Conservation (phyloP, 2,329 filamentous ascomycete genomes). For the Calycina herbarum region DNA sequence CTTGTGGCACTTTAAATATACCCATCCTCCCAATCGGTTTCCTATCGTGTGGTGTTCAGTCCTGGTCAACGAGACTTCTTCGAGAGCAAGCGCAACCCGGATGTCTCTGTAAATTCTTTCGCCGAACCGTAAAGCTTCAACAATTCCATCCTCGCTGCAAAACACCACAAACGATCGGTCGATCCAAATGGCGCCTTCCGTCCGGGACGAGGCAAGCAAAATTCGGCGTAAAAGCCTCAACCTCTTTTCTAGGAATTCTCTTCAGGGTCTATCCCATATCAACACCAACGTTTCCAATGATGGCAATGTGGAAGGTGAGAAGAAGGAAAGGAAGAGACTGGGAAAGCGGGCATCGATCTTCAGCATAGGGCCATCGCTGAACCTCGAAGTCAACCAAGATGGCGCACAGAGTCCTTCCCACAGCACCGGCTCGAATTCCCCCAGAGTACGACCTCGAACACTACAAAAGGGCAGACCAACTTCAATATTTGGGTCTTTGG, state of each 20-base stretch:
- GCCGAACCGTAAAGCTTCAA: neutral
- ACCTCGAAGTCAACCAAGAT: conserved; percentile 23
- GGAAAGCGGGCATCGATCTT: conserved; percentile 34
- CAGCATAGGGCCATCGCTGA: conserved; percentile 27
- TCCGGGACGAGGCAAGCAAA: conserved; percentile 23
- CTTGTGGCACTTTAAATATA: conserved; percentile 9
- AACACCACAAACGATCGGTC: conserved; percentile 17
- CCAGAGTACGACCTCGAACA: conserved; percentile 31
- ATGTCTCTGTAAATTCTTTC: conserved; percentile 8
- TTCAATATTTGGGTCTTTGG: conserved; percentile 38
- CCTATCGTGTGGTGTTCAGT: neutral
- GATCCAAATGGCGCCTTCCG: conserved; percentile 30
- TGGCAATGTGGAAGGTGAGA: conserved; percentile 18
- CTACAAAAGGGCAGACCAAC: conserved; percentile 36
- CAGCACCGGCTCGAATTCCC: conserved; percentile 26
- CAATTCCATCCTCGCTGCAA: neutral
- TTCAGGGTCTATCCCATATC: conserved; percentile 30
- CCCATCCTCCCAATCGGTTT: neutral
- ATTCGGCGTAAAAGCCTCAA: conserved; percentile 35
- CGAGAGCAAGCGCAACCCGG: conserved; percentile 8
- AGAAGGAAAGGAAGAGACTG: conserved; percentile 34
- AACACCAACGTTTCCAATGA: conserved; percentile 29
- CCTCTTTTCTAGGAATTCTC: conserved; percentile 30
- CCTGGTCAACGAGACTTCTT: neutral
- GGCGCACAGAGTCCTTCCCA: conserved; percentile 26